Base-by-base conservation (phyloP, 257 asterid genomes). In the Lantana camara region DNA sequence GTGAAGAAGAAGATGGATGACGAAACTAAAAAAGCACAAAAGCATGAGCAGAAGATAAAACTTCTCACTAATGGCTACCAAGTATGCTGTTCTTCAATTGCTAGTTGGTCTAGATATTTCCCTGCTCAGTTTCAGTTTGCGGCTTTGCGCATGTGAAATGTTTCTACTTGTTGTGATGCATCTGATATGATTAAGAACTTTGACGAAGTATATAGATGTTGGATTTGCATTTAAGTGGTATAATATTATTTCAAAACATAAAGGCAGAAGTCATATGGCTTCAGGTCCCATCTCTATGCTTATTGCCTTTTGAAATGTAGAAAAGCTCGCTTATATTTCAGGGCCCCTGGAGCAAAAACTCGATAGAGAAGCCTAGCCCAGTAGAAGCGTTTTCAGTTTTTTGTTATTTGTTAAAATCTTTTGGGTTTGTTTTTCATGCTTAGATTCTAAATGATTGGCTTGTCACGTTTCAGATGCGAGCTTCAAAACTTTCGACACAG, bases 61-160 rank as follows among this genome's bases (percentile, higher is more conserved):
- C 82, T 90, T 71, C 88, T 94, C 46, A 94, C 98, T 1, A 87
- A 82, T 57, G 98, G 99, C 74, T 94, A 94, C 73, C 96, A 89
- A 80, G 98, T 89, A 78, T 62, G 68, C 35, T 57, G 63, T 64
- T 71, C 67, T 67, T 60, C 7, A 32, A 24, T 21, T 60, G 42
- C 63, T 64, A 23, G 57, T 59, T 69, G 21, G 16, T 47, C 44
- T 66, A 40, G 35, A 63, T 21, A 15, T 66, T 24, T 14, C 70
- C 62, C 40, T 65, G 44, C 17, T 51, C 16, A 37, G 49, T 47
- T 35, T 16, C 45, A 35, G 27, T 54, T 48, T n/a, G n/a, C n/a
- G n/a, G n/a, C n/a, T n/a, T 2, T 44, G 42, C 65, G 32, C 42
- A 34, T 51, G 5, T 6, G 11, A 59, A n/a, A 14, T 44, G 62